phyloP scores from a whole-genome alignment of 495 filamentous ascomycete genomes.

The Talaromyces ruber region DNA sequence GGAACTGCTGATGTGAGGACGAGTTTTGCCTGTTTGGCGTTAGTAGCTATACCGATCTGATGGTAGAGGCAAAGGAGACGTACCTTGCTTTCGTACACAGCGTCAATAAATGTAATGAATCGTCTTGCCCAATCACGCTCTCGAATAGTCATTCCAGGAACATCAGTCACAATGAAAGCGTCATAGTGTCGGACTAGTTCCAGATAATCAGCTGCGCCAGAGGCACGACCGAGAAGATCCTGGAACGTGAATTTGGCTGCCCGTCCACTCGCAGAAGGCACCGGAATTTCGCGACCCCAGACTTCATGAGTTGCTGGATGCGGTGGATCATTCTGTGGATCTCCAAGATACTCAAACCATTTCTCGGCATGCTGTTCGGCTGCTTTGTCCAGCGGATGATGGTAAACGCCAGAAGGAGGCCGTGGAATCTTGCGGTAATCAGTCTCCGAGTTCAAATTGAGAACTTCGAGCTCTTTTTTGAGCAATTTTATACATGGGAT shows the following conservation, averaged over 20 bases:
- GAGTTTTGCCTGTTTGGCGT: slow-evolving; percentile 65
- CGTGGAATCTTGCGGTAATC: slow-evolving; percentile 96
- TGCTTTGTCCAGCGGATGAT: slow-evolving; percentile 71
- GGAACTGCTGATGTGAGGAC: slow-evolving; percentile 86
- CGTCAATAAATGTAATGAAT: slow-evolving; percentile 97
- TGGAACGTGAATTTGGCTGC: slow-evolving; percentile 86
- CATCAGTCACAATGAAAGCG: slow-evolving; percentile 81
- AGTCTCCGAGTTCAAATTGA: slow-evolving; percentile 90
- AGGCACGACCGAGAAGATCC: slow-evolving; percentile 80
- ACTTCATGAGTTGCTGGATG: slow-evolving; percentile 72
- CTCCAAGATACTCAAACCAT: slow-evolving; percentile 91
- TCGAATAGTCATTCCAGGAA: slow-evolving; percentile 82
- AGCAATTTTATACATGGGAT: slow-evolving; percentile 92
- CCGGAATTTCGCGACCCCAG: slow-evolving; percentile 85
- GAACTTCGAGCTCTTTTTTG: slow-evolving; percentile 70
- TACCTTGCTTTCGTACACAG: slow-evolving; percentile 74
- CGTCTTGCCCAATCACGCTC: slow-evolving; percentile 83
- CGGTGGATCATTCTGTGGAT: slow-evolving; percentile 68
- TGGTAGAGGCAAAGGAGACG: slow-evolving; percentile 9
- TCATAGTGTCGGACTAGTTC: slow-evolving; percentile 88
- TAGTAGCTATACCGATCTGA: neutral
- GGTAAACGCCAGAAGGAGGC: slow-evolving; percentile 87
- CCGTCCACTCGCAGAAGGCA: slow-evolving; percentile 78
- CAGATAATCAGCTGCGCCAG: slow-evolving; percentile 87
- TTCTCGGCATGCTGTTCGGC: slow-evolving; percentile 76